Percentiles rank a stretch among this genome's conserved stretches.
Conservation (phyloP, 441 rosid species). For the Aquilaria agallochum region DNA sequence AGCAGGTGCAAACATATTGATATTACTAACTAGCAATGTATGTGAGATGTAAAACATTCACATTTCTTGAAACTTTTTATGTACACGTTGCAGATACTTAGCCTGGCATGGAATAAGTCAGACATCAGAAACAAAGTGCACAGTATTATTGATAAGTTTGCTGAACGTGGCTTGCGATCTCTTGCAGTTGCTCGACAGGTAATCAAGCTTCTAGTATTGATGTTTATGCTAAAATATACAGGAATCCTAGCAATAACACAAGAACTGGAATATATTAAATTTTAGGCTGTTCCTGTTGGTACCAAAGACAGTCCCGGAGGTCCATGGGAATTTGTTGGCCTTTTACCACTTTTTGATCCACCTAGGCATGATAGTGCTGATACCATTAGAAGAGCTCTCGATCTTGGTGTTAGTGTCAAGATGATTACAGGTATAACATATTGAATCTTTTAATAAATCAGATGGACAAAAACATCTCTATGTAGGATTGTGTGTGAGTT, state of each 20-base stretch:
- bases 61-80: constrained; percentile 2
- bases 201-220: constrained; percentile 1
- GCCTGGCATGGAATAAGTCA: constrained; percentile 36
- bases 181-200: constrained; percentile 68
- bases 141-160: constrained; percentile 66
- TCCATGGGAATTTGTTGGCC: constrained; percentile 63
- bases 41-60: neutral
- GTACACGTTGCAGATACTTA: constrained; percentile 37
- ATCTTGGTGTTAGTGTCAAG: constrained; percentile 59
- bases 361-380: constrained; percentile 64
- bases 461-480: too few relatives aligned
- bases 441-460: too few relatives aligned
- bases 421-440: constrained; percentile 48
- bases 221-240: neutral
- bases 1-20: constrained; percentile 36
- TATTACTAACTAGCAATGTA: constrained; percentile 1
- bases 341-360: constrained; percentile 60
- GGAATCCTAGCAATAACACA: neutral
- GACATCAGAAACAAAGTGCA: constrained; percentile 51
- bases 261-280: neutral
- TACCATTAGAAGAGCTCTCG: constrained; percentile 53
- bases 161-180: constrained; percentile 75
- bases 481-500: neutral
- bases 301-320: constrained; percentile 55
- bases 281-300: constrained; percentile 46